A percentile compares a stretch with the other conserved stretches of the same genome.
Conservation (phyloP, 2,329 filamentous ascomycete genomes). For the Escovopsis weberi region DNA sequence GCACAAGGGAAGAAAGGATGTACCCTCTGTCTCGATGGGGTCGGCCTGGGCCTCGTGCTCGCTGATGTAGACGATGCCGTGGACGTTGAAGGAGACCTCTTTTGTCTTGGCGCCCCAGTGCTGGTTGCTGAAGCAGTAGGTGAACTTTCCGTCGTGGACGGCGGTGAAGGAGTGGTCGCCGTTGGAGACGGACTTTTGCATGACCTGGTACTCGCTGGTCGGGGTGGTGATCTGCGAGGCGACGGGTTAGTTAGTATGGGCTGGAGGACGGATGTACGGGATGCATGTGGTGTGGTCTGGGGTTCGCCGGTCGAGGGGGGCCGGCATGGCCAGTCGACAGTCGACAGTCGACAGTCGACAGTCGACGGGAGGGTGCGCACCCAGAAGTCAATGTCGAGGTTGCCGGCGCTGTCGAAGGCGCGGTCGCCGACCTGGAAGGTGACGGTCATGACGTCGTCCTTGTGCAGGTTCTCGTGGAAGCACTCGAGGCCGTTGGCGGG, state of each 20-base stretch:
- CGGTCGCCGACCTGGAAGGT: conserved; percentile 96
- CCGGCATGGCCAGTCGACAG: too few relatives aligned
- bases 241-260: not conserved
- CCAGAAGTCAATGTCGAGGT: conserved; percentile 96
- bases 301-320: too few relatives aligned
- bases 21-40: conserved; percentile 82
- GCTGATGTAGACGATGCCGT: conserved; percentile 93
- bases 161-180: conserved; percentile 91
- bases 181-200: conserved; percentile 68
- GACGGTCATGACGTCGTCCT: conserved; percentile 95
- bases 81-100: conserved; percentile 98
- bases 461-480: conserved; percentile 87
- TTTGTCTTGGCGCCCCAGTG: conserved; percentile 93
- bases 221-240: conserved; percentile 60
- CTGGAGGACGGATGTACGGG: too few relatives aligned
- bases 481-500: conserved; percentile 89
- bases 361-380: conserved; percentile 36
- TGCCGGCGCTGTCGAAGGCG: conserved; percentile 88
- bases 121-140: conserved; percentile 99
- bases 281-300: too few relatives aligned
- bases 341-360: too few relatives aligned
- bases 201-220: conserved; percentile 56
- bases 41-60: conserved; percentile 74
- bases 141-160: conserved; percentile 70
- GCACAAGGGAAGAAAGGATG: conserved; percentile 11